Evolutionary conservation across 2,329 filamentous ascomycete species (phyloP).

Genomic region (Pseudovirgaria hyperparasitica): DNA sequence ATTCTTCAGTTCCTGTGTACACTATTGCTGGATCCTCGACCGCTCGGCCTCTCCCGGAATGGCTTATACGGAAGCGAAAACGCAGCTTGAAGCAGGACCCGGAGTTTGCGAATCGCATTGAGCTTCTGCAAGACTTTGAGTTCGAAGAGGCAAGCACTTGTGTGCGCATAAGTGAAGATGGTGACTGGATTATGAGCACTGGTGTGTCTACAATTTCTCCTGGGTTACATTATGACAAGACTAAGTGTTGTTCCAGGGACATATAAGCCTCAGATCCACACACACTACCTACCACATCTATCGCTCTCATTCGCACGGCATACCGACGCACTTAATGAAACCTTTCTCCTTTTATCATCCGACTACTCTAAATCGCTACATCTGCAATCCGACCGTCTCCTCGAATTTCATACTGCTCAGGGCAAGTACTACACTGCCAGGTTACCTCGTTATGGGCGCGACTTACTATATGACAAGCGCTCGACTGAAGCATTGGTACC

Average conservation of each 20-base stretch:
- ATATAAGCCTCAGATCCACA: constrained; percentile 76
- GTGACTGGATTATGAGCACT: constrained; percentile 93
- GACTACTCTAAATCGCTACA: constrained; percentile 94
- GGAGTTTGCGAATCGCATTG: constrained; percentile 86
- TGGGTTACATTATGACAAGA: not conserved
- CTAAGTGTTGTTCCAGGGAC: constrained; percentile 33
- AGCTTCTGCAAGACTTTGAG: constrained; percentile 93
- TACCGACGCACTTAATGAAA: constrained; percentile 82
- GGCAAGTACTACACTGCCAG: constrained; percentile 83
- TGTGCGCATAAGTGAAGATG: constrained; percentile 83
- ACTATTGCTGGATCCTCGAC: constrained; percentile 88
- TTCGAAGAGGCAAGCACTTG: constrained; percentile 93
- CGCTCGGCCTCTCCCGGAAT: constrained; percentile 80
- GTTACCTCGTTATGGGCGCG: constrained; percentile 83
- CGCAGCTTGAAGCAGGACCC: constrained; percentile 82
- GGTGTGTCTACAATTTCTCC: constrained; percentile 37
- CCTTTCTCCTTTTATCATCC: constrained; percentile 73
- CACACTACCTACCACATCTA: constrained; percentile 87
- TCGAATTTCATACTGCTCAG: constrained; percentile 85
- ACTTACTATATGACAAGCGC: constrained; percentile 70
- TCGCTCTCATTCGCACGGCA: constrained; percentile 90
- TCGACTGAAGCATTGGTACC: constrained; percentile 79
- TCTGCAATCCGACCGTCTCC: constrained; percentile 76
- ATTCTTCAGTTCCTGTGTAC: constrained; percentile 78
- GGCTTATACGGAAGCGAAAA: constrained; percentile 83